These are phyloP conservation scores for Aegilops bicornis DNA, from an alignment of 176 grass and related monocot genomes.

Conservation along the genomic window DNA sequence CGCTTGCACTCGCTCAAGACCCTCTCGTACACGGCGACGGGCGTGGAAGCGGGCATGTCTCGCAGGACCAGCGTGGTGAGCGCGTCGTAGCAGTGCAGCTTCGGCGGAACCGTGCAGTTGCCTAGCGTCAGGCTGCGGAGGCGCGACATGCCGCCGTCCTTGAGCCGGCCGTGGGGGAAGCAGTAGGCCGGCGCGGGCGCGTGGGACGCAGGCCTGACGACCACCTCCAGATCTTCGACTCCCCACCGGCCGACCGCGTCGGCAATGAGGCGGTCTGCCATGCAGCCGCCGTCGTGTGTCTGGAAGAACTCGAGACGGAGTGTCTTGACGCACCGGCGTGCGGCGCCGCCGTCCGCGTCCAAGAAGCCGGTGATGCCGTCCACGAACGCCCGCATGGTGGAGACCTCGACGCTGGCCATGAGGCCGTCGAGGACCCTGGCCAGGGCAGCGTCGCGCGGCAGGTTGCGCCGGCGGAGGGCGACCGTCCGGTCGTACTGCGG, in stretches of 20 bases:
- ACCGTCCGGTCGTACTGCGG: too few species aligned
- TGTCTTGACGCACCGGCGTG: too few species aligned
- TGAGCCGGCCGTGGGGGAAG: neutral
- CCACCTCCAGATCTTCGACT: neutral
- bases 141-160: neutral
- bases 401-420: too few species aligned
- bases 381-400: too few species aligned
- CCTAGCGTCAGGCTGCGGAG: neutral
- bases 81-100: neutral
- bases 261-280: neutral
- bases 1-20: neutral
- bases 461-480: too few species aligned
- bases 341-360: too few species aligned
- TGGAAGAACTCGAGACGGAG: too few species aligned
- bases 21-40: neutral
- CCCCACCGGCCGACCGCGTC: neutral
- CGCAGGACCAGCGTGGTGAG: neutral
- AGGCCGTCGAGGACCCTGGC: too few species aligned
- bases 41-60: conserved; percentile 5
- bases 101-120: neutral
- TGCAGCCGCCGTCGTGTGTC: neutral
- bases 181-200: neutral
- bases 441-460: too few species aligned
- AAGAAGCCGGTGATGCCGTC: too few species aligned
- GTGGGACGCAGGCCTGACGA: neutral